Base-by-base conservation (phyloP, 305 asterid species). In the Solanum hybrid region DNA sequence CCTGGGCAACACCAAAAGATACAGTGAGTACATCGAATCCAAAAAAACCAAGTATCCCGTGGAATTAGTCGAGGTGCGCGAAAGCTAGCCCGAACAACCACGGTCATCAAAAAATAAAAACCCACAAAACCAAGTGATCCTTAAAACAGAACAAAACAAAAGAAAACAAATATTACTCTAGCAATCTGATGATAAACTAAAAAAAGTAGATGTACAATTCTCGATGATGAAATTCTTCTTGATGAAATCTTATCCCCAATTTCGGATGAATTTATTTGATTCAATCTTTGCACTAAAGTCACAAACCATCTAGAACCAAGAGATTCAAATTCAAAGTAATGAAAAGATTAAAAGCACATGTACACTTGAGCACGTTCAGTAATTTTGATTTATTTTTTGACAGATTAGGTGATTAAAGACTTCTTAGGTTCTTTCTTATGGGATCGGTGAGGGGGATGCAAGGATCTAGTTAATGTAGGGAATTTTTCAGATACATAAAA, bases 1-100 rank as follows among this genome's bases (percentile, higher is more conserved):
- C 99, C 99, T 97, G 89, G 40, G 46, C 81, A 91, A 89, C 89
- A 90, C 37, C 77, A 57, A 78, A 85, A 57, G 76, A 57, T 85
- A 85, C 42, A 12, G 31, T 85, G 22, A 85, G 76, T 33, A 85
- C 42, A 57, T 57, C 13, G 46, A 57, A 85, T 57, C 39, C 76
- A 57, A 42, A 61, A 46, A 85, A 85, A 85, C 13, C 76, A 57
- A 31, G 22, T 5, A 61, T 61, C 26, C 71, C 12, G 26, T 22
- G 73, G 28, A 64, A 64, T 64, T 64, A 64, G 73, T 64, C 6
- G 12, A 64, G 28, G 28, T 22, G 28, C 12, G 5, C 73, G 67
- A 51, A 18, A 51, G 67, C 67, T 51, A 18, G 67, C 67, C n/a
- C 10, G 4, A 51, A 51, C 67, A 46, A 16, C 67, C 67, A 16